Evolutionary conservation across 352 stramenopile genomes (phyloP), one percentile per base, ranked within the genome.

Genomic region (Halophytophthora batemanensis): DNA sequence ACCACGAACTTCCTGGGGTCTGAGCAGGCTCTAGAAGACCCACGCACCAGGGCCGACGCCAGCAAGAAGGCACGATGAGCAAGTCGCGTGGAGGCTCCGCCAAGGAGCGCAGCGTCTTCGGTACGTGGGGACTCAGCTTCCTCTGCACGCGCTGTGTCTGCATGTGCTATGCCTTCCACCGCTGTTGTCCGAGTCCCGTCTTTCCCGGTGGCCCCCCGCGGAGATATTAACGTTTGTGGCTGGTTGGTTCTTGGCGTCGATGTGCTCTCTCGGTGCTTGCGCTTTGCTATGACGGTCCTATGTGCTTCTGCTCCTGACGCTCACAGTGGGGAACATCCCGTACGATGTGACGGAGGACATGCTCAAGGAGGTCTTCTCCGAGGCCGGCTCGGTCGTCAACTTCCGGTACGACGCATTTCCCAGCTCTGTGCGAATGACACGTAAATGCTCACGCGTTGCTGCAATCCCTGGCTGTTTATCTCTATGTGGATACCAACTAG

Each of bases 291-390:
- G 23, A 18, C 40, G 25, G 8, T 31, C 25, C 25, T 31, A 31
- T 50, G 39, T 52, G 11, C 1, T 45, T 14, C 49, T 63, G 19
- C n/a, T 28, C 40, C 50, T 46, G n/a, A 43, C 60, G 59, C 35
- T 50, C 37, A 11, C 58, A 94, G 83, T 94, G 37, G 83, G 83
- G 53, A 94, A 94, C 60, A 94, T 94, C 45, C 83, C 83, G 41
- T 94, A 94, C 61, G 83, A 94, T 76, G 83, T 94, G 38, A 88
- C 83, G 12, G 83, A 94, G 40, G 83, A 94, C 10, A 81, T 81
- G 79, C 81, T 94, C 34, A 86, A 85, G 55, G 81, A 94, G 59
- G 87, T 94, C 46, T 94, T 94, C 68, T 92, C 83, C 10, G 81
- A 87, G 45, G 83, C 80, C 13, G 83, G 83, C 21, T 82, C 77